phyloP scores from a whole-genome alignment of 345 rosid species.

The Eutrema yunnanense region DNA sequence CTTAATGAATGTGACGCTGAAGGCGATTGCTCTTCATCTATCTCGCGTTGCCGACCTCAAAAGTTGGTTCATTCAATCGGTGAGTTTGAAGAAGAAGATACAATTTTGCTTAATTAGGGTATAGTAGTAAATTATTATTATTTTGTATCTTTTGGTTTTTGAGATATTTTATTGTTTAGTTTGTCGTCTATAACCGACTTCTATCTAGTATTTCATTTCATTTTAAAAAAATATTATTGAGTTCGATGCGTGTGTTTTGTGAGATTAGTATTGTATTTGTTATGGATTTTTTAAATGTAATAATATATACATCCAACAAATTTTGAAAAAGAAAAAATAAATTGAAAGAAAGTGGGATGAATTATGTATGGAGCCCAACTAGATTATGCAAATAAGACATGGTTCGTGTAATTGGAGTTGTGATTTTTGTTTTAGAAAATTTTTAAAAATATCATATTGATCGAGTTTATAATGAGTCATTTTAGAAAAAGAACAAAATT shows the following conservation, averaged over 20 bases:
- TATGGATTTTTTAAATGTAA: not conserved
- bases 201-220: not conserved
- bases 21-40: slow-evolving; percentile 11
- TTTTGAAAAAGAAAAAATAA: not conserved
- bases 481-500: not conserved
- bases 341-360: not conserved
- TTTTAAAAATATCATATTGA: not conserved
- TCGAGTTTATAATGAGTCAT: not conserved
- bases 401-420: not conserved
- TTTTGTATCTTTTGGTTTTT: not conserved
- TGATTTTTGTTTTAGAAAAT: not conserved
- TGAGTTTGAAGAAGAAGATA: not conserved
- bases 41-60: slow-evolving; percentile 22
- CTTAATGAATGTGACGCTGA: slow-evolving; percentile 9
- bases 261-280: not conserved
- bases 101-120: not conserved
- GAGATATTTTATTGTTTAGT: not conserved
- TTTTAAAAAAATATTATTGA: not conserved
- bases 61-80: not conserved
- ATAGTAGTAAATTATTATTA: not conserved
- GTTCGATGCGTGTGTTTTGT: not conserved
- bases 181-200: slow-evolving; percentile 15
- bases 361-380: not conserved
- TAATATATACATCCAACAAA: not conserved
- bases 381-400: not conserved